Evolutionary conservation across 257 asterid genomes (phyloP).

Genomic region (Lavandula angustifolia): DNA sequence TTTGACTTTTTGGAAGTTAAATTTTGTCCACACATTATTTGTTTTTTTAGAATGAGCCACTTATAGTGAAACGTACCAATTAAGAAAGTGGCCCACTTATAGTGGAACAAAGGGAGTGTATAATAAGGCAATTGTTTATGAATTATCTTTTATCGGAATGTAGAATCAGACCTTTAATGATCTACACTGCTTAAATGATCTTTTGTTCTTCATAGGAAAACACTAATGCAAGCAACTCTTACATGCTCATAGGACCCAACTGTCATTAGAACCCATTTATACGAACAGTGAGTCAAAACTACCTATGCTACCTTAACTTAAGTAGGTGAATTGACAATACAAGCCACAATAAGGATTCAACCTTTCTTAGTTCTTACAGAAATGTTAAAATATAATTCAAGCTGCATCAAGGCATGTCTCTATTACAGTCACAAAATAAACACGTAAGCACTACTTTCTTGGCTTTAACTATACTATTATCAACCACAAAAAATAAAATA

Average conservation of each 20-base stretch:
- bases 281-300: background rate
- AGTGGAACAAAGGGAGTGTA: background rate
- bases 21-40: too few species aligned
- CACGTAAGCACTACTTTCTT: conserved; percentile 12
- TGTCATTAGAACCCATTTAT: background rate
- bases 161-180: background rate
- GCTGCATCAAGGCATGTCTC: background rate
- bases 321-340: background rate
- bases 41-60: too few species aligned
- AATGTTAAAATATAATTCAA: conserved; percentile 3
- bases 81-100: too few species aligned
- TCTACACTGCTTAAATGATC: background rate
- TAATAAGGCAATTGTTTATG: conserved; percentile 1
- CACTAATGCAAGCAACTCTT: background rate
- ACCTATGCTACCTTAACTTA: background rate
- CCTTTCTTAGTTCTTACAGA: conserved; percentile 11
- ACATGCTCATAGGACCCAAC: background rate
- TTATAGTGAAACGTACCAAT: too few species aligned
- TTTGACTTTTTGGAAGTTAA: too few species aligned
- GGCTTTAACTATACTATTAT: conserved; percentile 12
- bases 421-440: conserved; percentile 5
- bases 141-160: background rate
- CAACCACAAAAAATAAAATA: background rate
- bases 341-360: background rate
- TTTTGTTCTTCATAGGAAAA: background rate